These are phyloP conservation scores for Fraxinus latifolia DNA, from an alignment of 305 asterid species.

Conservation along the genomic window DNA sequence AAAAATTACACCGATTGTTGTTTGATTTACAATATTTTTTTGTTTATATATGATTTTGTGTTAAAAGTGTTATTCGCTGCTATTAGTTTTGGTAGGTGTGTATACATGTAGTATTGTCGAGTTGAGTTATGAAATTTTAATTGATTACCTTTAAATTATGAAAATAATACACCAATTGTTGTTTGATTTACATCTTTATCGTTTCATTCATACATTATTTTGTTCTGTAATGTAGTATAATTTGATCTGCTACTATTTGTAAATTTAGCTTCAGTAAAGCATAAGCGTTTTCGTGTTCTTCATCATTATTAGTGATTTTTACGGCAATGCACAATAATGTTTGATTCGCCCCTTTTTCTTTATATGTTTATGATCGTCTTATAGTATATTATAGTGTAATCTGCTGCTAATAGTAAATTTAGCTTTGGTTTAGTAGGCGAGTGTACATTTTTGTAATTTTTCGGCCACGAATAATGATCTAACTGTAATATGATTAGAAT, in stretches of 20 bases:
- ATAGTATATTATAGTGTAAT: not conserved
- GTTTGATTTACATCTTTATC: not conserved
- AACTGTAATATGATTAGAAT: not conserved
- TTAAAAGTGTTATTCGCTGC: not conserved
- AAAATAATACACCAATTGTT: not conserved
- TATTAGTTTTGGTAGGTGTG: not conserved
- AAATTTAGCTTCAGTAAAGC: not conserved
- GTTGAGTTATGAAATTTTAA: conserved; percentile 21
- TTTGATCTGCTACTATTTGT: not conserved
- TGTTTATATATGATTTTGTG: not conserved
- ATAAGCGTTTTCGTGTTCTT: not conserved
- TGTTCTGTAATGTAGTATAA: not conserved
- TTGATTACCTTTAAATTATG: not conserved
- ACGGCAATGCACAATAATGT: not conserved
- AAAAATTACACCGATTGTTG: not conserved
- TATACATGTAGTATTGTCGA: conserved; percentile 18
- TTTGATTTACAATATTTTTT: not conserved
- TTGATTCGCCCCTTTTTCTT: not conserved
- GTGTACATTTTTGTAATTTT: not conserved
- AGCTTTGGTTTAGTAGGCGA: not conserved
- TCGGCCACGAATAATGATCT: not conserved
- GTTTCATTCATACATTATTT: not conserved
- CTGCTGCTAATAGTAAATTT: not conserved
- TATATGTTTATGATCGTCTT: not conserved
- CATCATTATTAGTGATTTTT: not conserved